A percentile compares a stretch with the other conserved stretches of the same genome.
Conservation (phyloP, 2,329 filamentous ascomycete species). For the Tolypocladium pustulatum region DNA sequence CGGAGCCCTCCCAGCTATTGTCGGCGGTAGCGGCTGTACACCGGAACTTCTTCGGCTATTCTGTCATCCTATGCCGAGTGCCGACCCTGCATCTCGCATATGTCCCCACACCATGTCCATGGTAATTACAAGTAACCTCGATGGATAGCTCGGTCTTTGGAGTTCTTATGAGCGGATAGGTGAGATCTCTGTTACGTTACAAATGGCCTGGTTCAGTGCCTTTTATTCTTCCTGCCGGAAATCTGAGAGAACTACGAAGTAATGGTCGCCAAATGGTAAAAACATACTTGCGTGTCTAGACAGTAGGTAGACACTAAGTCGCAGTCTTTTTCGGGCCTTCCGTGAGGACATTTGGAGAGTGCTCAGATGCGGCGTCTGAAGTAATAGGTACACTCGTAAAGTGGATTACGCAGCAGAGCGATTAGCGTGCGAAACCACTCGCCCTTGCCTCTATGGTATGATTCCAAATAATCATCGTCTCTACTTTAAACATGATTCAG, state of each 20-base stretch:
- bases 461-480: neutral
- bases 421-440: neutral
- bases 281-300: too few relatives aligned
- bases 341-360: neutral
- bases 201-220: too few relatives aligned
- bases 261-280: too few relatives aligned
- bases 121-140: neutral
- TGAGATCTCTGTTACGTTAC: too few relatives aligned
- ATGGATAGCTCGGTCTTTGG: too few relatives aligned
- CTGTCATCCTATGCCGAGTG: neutral
- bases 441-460: neutral
- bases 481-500: neutral
- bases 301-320: too few relatives aligned
- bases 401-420: neutral
- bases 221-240: too few relatives aligned
- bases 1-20: slow-evolving; percentile 13
- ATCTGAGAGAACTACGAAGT: too few relatives aligned
- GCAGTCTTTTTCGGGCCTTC: neutral
- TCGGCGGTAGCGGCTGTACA: slow-evolving; percentile 10
- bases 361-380: neutral
- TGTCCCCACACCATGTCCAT: too few relatives aligned
- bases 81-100: neutral
- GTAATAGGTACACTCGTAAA: neutral
- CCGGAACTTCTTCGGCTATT: slow-evolving; percentile 10
- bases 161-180: too few relatives aligned